These are phyloP conservation scores for Candida khao-thaluensis DNA, from an alignment of 805 yeast species.

Conservation along the genomic window DNA sequence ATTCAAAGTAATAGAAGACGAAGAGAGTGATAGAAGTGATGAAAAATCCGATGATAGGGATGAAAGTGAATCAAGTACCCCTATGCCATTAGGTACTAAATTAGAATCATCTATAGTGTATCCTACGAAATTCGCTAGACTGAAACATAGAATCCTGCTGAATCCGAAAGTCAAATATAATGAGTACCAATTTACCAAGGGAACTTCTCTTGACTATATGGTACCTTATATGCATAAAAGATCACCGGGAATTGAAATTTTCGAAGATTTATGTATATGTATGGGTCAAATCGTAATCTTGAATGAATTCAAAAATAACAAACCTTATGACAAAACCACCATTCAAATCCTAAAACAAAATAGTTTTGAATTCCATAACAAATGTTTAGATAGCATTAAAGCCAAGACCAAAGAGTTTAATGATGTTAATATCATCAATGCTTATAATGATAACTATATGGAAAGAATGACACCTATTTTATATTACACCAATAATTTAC, in stretches of 20 bases:
- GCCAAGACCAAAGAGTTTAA: conserved; percentile 8
- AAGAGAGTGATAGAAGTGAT: conserved; percentile 6
- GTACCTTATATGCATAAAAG: conserved; percentile 8
- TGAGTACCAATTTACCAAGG: conserved; percentile 15
- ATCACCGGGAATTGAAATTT: conserved; percentile 8
- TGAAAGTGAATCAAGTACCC: background rate
- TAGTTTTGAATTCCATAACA: conserved; percentile 17
- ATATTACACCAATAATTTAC: conserved; percentile 14
- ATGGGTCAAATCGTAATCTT: conserved; percentile 18
- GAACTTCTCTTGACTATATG: conserved; percentile 14
- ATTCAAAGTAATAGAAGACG: conserved; percentile 16
- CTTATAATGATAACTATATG: conserved; percentile 13
- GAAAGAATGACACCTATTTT: conserved; percentile 16
- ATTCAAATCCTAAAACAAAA: conserved; percentile 14
- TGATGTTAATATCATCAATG: background rate
- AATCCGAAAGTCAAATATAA: conserved; percentile 9
- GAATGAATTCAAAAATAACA: conserved; percentile 15
- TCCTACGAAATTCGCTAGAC: conserved; percentile 9
- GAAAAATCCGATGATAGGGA: background rate
- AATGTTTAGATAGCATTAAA: conserved; percentile 12
- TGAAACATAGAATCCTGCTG: conserved; percentile 4
- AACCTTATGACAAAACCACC: background rate
- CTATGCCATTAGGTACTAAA: background rate
- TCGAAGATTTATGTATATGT: conserved; percentile 16
- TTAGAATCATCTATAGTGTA: conserved; percentile 11